Conservation (phyloP, 2,329 filamentous ascomycete genomes). For the Cercospora brassicicola region DNA sequence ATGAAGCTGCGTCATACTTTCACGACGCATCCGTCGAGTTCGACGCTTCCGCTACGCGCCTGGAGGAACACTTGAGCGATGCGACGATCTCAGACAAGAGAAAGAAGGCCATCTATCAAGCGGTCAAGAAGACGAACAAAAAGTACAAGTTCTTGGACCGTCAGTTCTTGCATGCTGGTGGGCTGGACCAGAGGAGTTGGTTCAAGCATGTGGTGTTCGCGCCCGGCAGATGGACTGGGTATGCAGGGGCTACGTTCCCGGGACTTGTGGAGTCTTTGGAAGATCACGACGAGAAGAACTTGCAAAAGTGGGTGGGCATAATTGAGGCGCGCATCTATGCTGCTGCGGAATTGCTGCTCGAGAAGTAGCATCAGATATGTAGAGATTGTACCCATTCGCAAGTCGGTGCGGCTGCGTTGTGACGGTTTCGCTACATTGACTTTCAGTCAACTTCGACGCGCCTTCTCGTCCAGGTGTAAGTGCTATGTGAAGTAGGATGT, state of each 20-base stretch:
- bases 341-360: constrained; percentile 22
- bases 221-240: constrained; percentile 87
- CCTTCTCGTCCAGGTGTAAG: background rate
- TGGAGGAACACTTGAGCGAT: constrained; percentile 41
- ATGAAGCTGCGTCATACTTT: constrained; percentile 52
- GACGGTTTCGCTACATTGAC: background rate
- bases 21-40: constrained; percentile 51
- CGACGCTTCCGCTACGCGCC: constrained; percentile 51
- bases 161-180: constrained; percentile 71
- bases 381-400: background rate
- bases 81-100: constrained; percentile 49
- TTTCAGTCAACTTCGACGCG: background rate
- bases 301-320: constrained; percentile 48
- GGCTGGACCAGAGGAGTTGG: constrained; percentile 78
- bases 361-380: constrained; percentile 4
- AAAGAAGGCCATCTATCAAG: constrained; percentile 48
- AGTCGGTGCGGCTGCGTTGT: background rate
- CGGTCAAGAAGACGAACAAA: constrained; percentile 65
- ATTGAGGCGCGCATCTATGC: constrained; percentile 37
- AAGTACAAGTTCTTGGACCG: constrained; percentile 85
- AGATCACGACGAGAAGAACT: constrained; percentile 43
- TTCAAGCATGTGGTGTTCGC: constrained; percentile 96
- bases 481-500: background rate
- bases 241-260: constrained; percentile 70
- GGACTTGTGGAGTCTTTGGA: constrained; percentile 64